A percentile compares a stretch with the other conserved stretches of the same genome.
Conservation (phyloP, 345 rosid genomes). For the Cochlearia excelsa region DNA sequence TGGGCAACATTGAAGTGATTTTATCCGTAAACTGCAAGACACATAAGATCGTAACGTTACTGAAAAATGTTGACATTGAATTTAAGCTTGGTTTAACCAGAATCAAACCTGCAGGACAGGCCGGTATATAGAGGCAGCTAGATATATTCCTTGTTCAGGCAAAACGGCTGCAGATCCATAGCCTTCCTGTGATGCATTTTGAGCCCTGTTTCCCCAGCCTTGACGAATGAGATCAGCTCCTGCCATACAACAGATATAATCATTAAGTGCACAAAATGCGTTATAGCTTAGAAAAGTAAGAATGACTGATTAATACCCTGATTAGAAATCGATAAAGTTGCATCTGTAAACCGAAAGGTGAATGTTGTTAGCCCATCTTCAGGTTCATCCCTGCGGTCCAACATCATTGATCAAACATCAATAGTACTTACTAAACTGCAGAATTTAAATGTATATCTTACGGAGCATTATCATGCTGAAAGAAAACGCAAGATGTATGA, state of each 20-base stretch:
- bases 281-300: conserved; percentile 13
- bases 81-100: conserved; percentile 29
- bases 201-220: conserved; percentile 88
- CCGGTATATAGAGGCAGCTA: conserved; percentile 90
- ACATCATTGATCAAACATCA: conserved; percentile 31
- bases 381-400: conserved; percentile 68
- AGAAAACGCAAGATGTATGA: conserved; percentile 16
- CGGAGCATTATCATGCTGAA: neutral
- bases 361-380: conserved; percentile 88
- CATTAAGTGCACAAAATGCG: conserved; percentile 16
- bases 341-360: conserved; percentile 95
- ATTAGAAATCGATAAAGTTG: conserved; percentile 68
- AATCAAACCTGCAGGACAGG: conserved; percentile 87
- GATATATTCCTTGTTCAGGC: conserved; percentile 98
- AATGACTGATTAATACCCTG: conserved; percentile 60
- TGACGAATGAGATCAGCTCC: conserved; percentile 77
- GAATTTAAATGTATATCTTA: conserved; percentile 15
- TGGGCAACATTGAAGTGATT: conserved; percentile 77
- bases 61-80: conserved; percentile 14
- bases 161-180: conserved; percentile 95
- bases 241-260: conserved; percentile 25
- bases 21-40: conserved; percentile 89
- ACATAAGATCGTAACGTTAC: conserved; percentile 33
- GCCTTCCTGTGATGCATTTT: conserved; percentile 83
- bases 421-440: conserved; percentile 24